phyloP scores from a whole-genome alignment of 1,284 basidiomycete genomes.

The Ceratobasidium papillatum region DNA sequence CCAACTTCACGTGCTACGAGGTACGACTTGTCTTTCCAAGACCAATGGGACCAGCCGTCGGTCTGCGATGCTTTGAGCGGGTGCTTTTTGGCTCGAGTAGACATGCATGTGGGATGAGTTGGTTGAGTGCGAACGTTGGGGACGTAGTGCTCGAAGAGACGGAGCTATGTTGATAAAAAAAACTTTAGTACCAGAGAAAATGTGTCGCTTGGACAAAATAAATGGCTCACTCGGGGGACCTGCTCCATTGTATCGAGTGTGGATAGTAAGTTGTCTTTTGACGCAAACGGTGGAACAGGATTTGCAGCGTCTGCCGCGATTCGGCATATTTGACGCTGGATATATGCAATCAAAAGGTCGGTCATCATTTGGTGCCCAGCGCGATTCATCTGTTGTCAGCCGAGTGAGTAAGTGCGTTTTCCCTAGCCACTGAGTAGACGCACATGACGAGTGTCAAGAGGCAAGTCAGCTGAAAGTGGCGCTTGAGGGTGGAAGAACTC shows the following conservation, averaged over 20 bases:
- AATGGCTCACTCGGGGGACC: constrained; percentile 11
- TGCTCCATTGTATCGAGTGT: constrained; percentile 46
- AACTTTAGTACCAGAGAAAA: constrained; percentile 51
- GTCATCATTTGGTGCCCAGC: constrained; percentile 47
- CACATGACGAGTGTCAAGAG: constrained; percentile 42
- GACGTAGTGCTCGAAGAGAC: constrained; percentile 50
- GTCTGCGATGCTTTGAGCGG: constrained; percentile 24
- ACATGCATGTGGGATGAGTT: constrained; percentile 49
- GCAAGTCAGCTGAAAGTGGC: neutral
- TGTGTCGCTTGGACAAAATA: constrained; percentile 46
- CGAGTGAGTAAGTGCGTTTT: neutral
- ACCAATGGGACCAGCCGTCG: constrained; percentile 33
- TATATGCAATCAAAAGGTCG: constrained; percentile 52
- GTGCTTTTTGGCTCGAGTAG: constrained; percentile 39
- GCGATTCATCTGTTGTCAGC: constrained; percentile 40
- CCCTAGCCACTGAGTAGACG: neutral
- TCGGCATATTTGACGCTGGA: constrained; percentile 53
- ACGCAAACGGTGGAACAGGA: constrained; percentile 42
- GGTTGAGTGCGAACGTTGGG: constrained; percentile 51
- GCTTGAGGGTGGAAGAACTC: constrained; percentile 35
- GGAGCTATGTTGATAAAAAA: constrained; percentile 45
- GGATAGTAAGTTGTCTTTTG: constrained; percentile 32
- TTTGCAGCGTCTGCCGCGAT: constrained; percentile 49
- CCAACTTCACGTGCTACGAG: constrained; percentile 42
- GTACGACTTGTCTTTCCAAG: constrained; percentile 41